Base-by-base conservation (phyloP, 2,329 filamentous ascomycete genomes). In the Falciphora oryzae region DNA sequence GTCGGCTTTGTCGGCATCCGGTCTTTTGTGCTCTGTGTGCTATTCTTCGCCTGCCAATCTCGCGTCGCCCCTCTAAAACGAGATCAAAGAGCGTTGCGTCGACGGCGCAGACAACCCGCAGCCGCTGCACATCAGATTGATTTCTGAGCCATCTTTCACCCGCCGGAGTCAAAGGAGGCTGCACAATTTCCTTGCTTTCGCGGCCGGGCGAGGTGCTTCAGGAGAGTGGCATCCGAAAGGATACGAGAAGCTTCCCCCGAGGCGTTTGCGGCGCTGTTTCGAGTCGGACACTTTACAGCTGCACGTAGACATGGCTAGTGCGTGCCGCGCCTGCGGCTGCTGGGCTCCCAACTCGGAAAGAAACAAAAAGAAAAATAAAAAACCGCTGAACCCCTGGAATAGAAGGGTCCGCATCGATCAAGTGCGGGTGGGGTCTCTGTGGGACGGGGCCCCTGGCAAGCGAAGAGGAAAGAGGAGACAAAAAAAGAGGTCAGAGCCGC, bases 401-500 rank as follows among this genome's bases (percentile, higher is more conserved):
- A 6, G 16, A 22, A 32, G 32, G 18, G 44, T 8, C 18, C 3
- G 44, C 38, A 25, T 53, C 44, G 44, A 53, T 16, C 38, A 18
- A 4, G 22, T 53, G 57, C 22, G 25, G 57, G 57, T 58, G 57
- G 57, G 14, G 29, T 28, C 1, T 27, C 8, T 13, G 8, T 28
- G 22, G n/a, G 44, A 14, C 44, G 8, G 18, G 6, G 22, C 38
- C 61, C 61, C 61, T 62, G 38, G 61, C 38, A 1, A n/a, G 25
- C 29, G 22, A 31, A 31, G 16, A 57, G 3, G 22, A 25, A 35
- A 32, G 32, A 57, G 44, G 44, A 25, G 44, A n/a, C 44, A 7
- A 25, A 16, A 18, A n/a, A 10, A 53, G 44, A 57, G n/a, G 56
- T 59, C 57, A 38, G 62, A 63, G 62, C 62, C 62, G 62, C 62